Evolutionary conservation across 2,329 filamentous ascomycete genomes (phyloP).

Genomic region (Trichoderma pleuroti): DNA sequence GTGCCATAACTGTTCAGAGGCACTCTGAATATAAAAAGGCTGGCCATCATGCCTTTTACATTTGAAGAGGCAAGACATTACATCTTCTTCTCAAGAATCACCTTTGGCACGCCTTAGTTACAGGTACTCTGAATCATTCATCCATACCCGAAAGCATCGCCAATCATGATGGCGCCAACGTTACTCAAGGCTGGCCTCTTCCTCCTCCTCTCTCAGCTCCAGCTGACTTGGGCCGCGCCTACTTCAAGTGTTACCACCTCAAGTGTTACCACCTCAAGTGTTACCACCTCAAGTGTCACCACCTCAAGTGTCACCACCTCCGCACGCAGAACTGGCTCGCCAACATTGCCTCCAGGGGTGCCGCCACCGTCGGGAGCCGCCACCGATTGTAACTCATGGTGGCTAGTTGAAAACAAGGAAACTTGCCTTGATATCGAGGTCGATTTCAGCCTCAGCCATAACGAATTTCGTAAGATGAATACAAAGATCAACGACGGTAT

Average conservation of each 20-base stretch:
- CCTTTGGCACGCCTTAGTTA: background rate
- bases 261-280: too few relatives aligned
- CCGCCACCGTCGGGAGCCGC: too few relatives aligned
- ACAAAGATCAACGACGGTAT: background rate
- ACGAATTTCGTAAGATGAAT: too few relatives aligned
- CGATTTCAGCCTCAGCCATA: too few relatives aligned
- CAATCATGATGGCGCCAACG: background rate
- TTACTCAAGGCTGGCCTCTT: background rate
- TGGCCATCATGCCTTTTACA: background rate
- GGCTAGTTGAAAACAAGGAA: too few relatives aligned
- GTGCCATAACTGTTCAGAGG: background rate
- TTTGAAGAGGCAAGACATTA: background rate
- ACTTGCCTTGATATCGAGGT: too few relatives aligned
- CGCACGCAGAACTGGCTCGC: too few relatives aligned
- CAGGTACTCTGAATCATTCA: background rate
- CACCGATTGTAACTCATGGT: too few relatives aligned
- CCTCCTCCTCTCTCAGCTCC: background rate
- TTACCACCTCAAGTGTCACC: too few relatives aligned
- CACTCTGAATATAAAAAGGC: background rate
- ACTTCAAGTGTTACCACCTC: too few relatives aligned
- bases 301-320: too few relatives aligned
- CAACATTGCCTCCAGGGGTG: too few relatives aligned
- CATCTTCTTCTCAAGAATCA: background rate
- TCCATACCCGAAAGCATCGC: background rate
- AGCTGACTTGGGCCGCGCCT: background rate